Percentiles rank a stretch among this genome's conserved stretches.
Conservation (phyloP, 2,329 filamentous ascomycete genomes). For the Aureobasidium sp. region DNA sequence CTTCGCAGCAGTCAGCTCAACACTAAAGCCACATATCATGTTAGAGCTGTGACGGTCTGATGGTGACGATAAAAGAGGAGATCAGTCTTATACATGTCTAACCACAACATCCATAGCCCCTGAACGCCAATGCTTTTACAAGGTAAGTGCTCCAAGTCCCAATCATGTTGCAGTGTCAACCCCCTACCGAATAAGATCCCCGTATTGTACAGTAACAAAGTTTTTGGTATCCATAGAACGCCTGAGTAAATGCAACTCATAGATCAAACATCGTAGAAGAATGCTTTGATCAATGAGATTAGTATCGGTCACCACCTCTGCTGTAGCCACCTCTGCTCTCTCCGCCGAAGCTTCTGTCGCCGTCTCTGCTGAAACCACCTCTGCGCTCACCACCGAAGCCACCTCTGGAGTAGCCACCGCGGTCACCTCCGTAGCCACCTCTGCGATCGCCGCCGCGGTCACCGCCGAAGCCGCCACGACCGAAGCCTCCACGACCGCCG, state of each 20-base stretch:
- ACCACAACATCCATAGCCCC: constrained; percentile 1
- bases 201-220: background rate
- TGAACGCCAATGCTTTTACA: constrained; percentile 12
- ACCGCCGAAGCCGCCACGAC: constrained; percentile 11
- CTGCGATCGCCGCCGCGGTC: constrained; percentile 10
- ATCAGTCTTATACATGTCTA: constrained; percentile 13
- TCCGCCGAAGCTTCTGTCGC: constrained; percentile 14
- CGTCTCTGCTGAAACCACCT: background rate
- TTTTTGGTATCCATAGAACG: constrained; percentile 7
- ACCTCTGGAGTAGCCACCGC: constrained; percentile 17
- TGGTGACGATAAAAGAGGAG: constrained; percentile 1
- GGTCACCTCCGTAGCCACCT: background rate
- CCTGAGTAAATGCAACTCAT: constrained; percentile 1
- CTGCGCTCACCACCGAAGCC: background rate
- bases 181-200: background rate
- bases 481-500: constrained; percentile 4
- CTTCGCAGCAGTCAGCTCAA: background rate
- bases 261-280: background rate
- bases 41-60: background rate
- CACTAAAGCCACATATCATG: background rate
- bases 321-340: background rate
- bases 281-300: background rate
- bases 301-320: constrained; percentile 13
- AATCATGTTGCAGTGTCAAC: background rate
- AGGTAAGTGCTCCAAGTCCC: background rate